Percentiles rank a stretch among this genome's conserved stretches.
Conservation (phyloP, 176 grass and related monocot species). For the Carex littledalei region DNA sequence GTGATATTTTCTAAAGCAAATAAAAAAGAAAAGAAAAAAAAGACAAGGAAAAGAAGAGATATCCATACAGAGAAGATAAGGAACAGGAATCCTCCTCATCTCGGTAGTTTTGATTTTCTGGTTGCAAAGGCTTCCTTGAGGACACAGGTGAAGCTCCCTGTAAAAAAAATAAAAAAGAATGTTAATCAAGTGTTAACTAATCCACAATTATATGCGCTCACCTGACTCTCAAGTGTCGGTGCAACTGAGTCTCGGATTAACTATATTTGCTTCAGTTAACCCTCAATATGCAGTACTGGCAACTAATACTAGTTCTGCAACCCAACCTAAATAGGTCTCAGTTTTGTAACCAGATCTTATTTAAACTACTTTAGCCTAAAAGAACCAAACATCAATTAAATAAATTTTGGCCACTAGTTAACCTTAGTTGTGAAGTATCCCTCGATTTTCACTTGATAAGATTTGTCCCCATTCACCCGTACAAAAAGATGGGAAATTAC, state of each 20-base stretch:
- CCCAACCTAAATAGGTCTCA: not conserved
- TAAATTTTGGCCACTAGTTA: not conserved
- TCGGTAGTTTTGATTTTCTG: slow-evolving; percentile 27
- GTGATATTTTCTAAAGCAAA: not conserved
- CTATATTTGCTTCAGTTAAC: not conserved
- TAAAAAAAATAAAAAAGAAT: not conserved
- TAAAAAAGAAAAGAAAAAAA: not conserved
- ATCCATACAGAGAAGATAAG: slow-evolving; percentile 37
- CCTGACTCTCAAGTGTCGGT: not conserved
- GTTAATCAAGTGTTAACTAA: slow-evolving; percentile 1
- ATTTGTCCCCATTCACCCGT: not conserved
- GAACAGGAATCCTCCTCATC: slow-evolving; percentile 39
- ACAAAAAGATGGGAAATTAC: not conserved
- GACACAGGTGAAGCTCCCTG: slow-evolving; percentile 24
- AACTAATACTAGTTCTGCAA: not conserved
- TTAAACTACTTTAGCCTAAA: not conserved
- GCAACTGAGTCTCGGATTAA: not conserved
- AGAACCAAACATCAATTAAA: not conserved
- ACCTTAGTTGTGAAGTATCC: not conserved
- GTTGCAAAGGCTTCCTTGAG: slow-evolving; percentile 34
- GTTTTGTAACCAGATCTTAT: not conserved
- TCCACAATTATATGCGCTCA: not conserved
- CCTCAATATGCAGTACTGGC: not conserved
- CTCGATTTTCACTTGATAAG: not conserved
- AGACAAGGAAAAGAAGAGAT: not conserved